Percentiles rank a stretch among this genome's conserved stretches.
Conservation (phyloP, 1,284 basidiomycete species). For the Tilletia walkeri region DNA sequence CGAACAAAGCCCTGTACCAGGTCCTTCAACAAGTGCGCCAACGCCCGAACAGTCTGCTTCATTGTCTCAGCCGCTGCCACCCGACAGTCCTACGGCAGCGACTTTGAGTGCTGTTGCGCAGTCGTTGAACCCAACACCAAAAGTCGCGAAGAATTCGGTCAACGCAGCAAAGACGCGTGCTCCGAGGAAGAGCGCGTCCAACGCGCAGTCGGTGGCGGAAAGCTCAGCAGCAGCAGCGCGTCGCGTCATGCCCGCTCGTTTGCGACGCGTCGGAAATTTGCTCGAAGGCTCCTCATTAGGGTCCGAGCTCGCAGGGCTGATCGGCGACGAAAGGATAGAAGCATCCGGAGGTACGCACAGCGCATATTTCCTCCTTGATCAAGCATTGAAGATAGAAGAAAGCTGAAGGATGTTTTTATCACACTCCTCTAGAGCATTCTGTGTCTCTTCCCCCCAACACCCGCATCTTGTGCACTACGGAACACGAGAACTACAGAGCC, state of each 20-base stretch:
- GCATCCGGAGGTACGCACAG: background rate
- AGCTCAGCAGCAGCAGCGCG: background rate
- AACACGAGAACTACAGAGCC: background rate
- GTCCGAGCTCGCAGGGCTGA: background rate
- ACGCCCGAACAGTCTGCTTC: too few species aligned
- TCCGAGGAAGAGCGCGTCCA: background rate
- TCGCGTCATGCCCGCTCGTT: conserved; percentile 1
- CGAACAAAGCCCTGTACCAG: too few species aligned
- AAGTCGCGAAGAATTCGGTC: too few species aligned
- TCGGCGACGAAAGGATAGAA: background rate
- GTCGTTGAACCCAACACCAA: too few species aligned
- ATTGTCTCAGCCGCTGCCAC: too few species aligned
- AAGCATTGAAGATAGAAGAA: background rate
- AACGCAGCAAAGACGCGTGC: background rate
- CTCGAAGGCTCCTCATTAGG: conserved; percentile 10
- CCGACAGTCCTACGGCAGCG: too few species aligned
- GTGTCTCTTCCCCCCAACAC: conserved; percentile 1
- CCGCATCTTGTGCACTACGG: background rate
- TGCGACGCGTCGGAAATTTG: background rate
- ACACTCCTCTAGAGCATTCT: background rate
- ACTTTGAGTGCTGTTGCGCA: too few species aligned
- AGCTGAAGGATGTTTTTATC: background rate
- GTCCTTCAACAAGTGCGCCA: too few species aligned
- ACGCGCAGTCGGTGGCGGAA: background rate
- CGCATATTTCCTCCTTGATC: background rate